Percentiles rank a stretch among this genome's conserved stretches.
These are phyloP conservation scores for Talaromyces sp. DNA, from an alignment of 2,329 filamentous ascomycete genomes.

Conservation along the genomic window DNA sequence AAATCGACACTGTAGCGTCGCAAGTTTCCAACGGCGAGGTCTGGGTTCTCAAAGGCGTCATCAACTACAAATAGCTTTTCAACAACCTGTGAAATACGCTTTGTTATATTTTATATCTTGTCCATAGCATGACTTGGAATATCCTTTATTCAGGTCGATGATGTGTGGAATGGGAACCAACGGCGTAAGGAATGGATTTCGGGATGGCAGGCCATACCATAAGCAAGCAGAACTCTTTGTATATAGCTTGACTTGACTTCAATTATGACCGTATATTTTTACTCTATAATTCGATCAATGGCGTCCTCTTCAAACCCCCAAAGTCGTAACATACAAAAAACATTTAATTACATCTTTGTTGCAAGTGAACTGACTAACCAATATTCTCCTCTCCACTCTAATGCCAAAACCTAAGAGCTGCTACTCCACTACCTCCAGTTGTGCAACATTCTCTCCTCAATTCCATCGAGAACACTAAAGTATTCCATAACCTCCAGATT, in stretches of 20 bases:
- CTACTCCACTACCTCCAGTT: conserved; percentile 22
- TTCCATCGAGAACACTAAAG: conserved; percentile 80
- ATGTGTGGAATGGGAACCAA: background rate
- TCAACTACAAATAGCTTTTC: conserved; percentile 43
- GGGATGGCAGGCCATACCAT: background rate
- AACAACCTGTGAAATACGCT: background rate
- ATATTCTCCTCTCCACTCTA: background rate
- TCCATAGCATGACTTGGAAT: background rate
- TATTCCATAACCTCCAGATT: conserved; percentile 94
- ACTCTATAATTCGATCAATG: background rate
- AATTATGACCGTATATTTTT: background rate
- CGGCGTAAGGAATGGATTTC: background rate
- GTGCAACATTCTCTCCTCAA: conserved; percentile 76
- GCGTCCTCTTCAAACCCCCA: background rate
- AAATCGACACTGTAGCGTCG: conserved; percentile 68
- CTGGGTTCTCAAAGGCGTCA: conserved; percentile 64
- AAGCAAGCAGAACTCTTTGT: background rate
- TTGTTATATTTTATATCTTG: background rate
- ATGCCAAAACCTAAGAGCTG: background rate
- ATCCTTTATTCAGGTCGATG: background rate
- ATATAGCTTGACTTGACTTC: background rate
- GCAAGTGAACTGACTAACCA: background rate
- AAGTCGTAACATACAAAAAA: background rate
- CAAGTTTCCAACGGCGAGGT: conserved; percentile 84
- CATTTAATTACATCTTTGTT: background rate